A percentile compares a stretch with the other conserved stretches of the same genome.
phyloP scores from a whole-genome alignment of 2,329 filamentous ascomycete genomes.

The Fusarium robinianum region DNA sequence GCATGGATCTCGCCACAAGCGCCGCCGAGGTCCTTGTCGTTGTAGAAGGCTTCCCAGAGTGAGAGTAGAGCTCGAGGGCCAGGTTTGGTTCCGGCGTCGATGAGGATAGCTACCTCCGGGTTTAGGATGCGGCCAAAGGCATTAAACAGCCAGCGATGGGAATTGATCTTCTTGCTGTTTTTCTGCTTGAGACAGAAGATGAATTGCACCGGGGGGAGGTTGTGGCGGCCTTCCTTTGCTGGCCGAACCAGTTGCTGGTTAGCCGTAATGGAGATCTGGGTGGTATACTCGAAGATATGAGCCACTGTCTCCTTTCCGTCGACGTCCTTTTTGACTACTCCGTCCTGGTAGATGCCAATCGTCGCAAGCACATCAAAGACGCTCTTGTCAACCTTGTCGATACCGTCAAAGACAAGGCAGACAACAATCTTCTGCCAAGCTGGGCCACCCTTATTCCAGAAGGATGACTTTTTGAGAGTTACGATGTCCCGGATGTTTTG shows the following conservation, averaged over 20 bases:
- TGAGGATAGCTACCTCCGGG: slow-evolving; percentile 33
- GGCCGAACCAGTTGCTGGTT: slow-evolving; percentile 36
- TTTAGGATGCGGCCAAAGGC: slow-evolving; percentile 34
- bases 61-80: slow-evolving; percentile 30
- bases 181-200: slow-evolving; percentile 37
- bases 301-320: slow-evolving; percentile 35
- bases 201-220: slow-evolving; percentile 32
- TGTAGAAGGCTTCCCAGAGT: slow-evolving; percentile 34
- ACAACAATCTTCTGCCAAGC: slow-evolving; percentile 36
- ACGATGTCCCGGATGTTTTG: slow-evolving; percentile 35
- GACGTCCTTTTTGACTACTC: slow-evolving; percentile 34
- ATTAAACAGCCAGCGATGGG: slow-evolving; percentile 35
- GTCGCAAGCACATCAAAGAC: slow-evolving; percentile 34
- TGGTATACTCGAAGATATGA: slow-evolving; percentile 36
- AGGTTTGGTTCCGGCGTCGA: slow-evolving; percentile 33
- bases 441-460: slow-evolving; percentile 35
- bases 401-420: slow-evolving; percentile 33
- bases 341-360: slow-evolving; percentile 33
- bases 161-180: slow-evolving; percentile 37
- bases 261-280: slow-evolving; percentile 32
- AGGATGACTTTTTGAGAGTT: slow-evolving; percentile 33
- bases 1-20: slow-evolving; percentile 35
- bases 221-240: slow-evolving; percentile 23
- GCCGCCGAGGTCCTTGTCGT: slow-evolving; percentile 31
- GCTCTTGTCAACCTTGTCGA: slow-evolving; percentile 35